Evolutionary conservation across 805 yeast species (phyloP).

Genomic region (Wickerhamiella spandovensis): DNA sequence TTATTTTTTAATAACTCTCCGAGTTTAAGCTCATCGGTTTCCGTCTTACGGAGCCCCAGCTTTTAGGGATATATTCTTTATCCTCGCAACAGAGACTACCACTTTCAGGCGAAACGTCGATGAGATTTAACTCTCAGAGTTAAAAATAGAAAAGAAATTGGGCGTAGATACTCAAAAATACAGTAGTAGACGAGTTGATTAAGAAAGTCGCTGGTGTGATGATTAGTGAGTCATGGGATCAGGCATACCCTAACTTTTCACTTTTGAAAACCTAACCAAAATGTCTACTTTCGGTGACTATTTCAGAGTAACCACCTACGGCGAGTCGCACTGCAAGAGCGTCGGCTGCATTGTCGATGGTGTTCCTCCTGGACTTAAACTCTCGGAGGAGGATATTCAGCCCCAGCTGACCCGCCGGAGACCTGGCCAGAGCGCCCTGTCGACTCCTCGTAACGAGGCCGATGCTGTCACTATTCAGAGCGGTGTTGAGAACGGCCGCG

Average conservation of each 20-base stretch:
- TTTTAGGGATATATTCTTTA: no score
- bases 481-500: constrained; percentile 81
- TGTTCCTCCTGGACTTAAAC: constrained; percentile 85
- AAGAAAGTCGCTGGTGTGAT: no score
- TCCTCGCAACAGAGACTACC: no score
- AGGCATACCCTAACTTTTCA: neutral
- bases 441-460: constrained; percentile 93
- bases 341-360: constrained; percentile 99
- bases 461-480: constrained; percentile 87
- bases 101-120: no score
- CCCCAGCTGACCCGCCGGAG: constrained; percentile 94
- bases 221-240: neutral
- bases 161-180: no score
- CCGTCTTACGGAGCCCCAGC: no score
- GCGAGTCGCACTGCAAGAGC: constrained; percentile 94
- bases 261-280: neutral
- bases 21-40: no score
- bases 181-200: no score
- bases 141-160: no score
- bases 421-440: constrained; percentile 87
- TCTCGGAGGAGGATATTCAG: constrained; percentile 79
- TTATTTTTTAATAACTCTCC: no score
- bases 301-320: constrained; percentile 81
- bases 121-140: no score
- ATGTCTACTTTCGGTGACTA: constrained; percentile 66